Evolutionary conservation across 2,329 filamentous ascomycete genomes (phyloP).

Genomic region (Ascosphaera pollenicola): DNA sequence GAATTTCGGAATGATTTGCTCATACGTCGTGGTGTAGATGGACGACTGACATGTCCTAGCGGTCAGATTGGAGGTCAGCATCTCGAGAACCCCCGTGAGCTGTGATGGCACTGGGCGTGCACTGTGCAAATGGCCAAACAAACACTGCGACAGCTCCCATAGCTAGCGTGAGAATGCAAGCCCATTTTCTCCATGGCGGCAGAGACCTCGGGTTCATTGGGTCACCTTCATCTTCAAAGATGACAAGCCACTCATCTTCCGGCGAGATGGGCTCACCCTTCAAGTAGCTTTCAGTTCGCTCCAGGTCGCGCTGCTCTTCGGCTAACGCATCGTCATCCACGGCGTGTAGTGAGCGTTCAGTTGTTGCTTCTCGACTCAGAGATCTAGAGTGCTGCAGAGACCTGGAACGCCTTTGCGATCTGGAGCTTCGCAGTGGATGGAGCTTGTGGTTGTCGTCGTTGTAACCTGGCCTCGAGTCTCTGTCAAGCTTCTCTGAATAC

Average conservation of each 20-base stretch:
- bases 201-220: conserved; percentile 53
- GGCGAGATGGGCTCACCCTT: conserved; percentile 7
- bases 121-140: conserved; percentile 18
- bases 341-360: conserved; percentile 3
- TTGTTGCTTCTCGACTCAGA: conserved; percentile 15
- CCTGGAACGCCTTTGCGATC: too few species aligned
- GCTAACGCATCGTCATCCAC: conserved; percentile 10
- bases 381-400: conserved; percentile 8
- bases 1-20: conserved; percentile 55
- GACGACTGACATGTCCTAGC: conserved; percentile 59
- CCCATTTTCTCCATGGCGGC: conserved; percentile 47
- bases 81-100: too few species aligned
- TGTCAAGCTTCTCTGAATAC: too few species aligned
- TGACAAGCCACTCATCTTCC: conserved; percentile 40
- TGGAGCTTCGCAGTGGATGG: too few species aligned
- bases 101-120: conserved; percentile 2
- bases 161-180: conserved; percentile 53
- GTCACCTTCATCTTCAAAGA: conserved; percentile 54
- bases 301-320: conserved; percentile 2
- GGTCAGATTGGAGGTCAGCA: too few species aligned
- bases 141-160: conserved; percentile 62
- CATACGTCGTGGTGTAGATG: conserved; percentile 72
- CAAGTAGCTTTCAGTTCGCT: conserved; percentile 6
- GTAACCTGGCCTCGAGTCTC: too few species aligned
- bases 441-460: too few species aligned